Percentiles rank a stretch among this genome's conserved stretches.
phyloP scores from a whole-genome alignment of 2,329 filamentous ascomycete genomes.

The Fusarium beomiforme region DNA sequence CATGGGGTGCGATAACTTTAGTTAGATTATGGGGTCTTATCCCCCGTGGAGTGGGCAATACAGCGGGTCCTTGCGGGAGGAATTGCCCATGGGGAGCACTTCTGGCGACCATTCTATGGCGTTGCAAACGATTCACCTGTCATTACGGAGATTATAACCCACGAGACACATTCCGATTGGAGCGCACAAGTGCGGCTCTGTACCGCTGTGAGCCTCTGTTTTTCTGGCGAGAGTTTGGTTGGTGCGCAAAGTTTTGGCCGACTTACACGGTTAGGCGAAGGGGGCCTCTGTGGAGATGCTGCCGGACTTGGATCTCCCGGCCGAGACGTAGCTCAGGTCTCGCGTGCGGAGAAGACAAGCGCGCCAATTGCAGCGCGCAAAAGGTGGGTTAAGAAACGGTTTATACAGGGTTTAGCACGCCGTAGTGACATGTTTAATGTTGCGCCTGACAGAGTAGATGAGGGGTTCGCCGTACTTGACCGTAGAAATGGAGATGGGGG shows the following conservation, averaged over 20 bases:
- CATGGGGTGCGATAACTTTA: conserved; percentile 4
- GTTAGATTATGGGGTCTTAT: conserved; percentile 9
- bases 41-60: conserved; percentile 2
- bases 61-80: conserved; percentile 10
- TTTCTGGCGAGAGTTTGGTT: background rate
- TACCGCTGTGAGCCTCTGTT: background rate
- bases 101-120: background rate
- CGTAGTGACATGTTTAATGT: background rate
- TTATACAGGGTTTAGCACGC: background rate
- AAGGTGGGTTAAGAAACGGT: background rate
- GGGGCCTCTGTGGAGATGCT: background rate
- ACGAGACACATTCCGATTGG: conserved; percentile 1
- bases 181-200: conserved; percentile 21
- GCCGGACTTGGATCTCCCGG: background rate
- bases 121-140: background rate
- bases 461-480: conserved; percentile 6
- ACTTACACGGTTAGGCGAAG: background rate
- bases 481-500: background rate
- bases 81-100: conserved; percentile 3
- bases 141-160: background rate
- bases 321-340: background rate
- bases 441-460: background rate
- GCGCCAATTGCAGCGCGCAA: background rate
- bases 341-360: background rate
- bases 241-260: background rate